These are phyloP conservation scores for Coniochaeta sp. DNA, from an alignment of 2,329 filamentous ascomycete genomes.

Conservation along the genomic window DNA sequence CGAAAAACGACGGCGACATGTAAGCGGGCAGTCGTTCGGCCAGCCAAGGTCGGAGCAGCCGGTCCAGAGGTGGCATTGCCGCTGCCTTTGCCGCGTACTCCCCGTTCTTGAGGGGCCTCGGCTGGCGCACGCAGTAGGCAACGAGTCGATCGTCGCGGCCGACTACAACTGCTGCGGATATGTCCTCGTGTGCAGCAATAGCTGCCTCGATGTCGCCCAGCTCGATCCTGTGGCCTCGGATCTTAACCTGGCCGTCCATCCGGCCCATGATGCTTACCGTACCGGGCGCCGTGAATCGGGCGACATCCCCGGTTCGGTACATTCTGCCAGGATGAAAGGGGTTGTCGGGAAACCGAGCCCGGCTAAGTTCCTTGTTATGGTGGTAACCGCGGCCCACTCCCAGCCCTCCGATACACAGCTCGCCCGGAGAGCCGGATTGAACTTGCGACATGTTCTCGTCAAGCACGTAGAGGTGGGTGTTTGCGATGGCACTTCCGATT, in stretches of 20 bases:
- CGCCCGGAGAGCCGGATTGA: conserved; percentile 27
- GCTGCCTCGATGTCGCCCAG: conserved; percentile 21
- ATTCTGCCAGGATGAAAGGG: conserved; percentile 16
- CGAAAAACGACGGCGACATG: conserved; percentile 22
- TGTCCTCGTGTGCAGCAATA: conserved; percentile 11
- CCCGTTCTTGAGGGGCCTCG: background rate
- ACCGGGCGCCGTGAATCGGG: conserved; percentile 10
- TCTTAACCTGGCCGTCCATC: conserved; percentile 20
- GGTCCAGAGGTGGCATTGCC: conserved; percentile 1
- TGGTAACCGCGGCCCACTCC: conserved; percentile 25
- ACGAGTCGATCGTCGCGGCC: conserved; percentile 18
- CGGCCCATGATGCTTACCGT: conserved; percentile 16
- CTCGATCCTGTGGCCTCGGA: conserved; percentile 21
- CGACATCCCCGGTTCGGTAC: conserved; percentile 20
- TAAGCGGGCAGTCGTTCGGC: conserved; percentile 16
- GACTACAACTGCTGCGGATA: conserved; percentile 19
- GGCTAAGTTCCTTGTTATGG: conserved; percentile 13
- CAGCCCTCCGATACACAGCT: conserved; percentile 24
- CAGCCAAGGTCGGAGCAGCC: conserved; percentile 17
- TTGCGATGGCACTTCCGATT: conserved; percentile 20
- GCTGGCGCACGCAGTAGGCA: conserved; percentile 19
- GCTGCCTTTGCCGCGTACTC: no score
- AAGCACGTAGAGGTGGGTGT: conserved; percentile 31
- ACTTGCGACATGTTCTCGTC: conserved; percentile 27
- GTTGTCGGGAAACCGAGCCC: conserved; percentile 14